Evolutionary conservation across 805 yeast genomes (phyloP).

Genomic region (Kodamaea lidongshanica): DNA sequence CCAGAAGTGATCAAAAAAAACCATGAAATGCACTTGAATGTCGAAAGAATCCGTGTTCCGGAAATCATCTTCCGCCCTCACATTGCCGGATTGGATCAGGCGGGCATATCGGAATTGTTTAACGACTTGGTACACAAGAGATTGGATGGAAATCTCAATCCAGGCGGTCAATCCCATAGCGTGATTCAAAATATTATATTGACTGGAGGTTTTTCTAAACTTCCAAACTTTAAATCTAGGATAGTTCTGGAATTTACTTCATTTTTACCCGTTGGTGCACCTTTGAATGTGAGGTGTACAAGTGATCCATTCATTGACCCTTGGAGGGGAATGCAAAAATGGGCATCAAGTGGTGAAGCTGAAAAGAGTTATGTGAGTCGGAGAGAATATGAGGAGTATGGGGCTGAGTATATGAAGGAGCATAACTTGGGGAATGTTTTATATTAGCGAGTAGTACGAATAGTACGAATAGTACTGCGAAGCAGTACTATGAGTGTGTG

Average conservation of each 20-base stretch:
- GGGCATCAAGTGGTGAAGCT: constrained; percentile 51
- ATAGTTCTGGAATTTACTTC: constrained; percentile 61
- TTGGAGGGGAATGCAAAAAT: constrained; percentile 90
- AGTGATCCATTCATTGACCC: constrained; percentile 69
- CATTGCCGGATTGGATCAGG: constrained; percentile 93
- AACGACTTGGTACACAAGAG: constrained; percentile 60
- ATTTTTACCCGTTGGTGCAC: constrained; percentile 63
- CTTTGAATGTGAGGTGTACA: constrained; percentile 57
- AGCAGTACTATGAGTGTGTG: too few species aligned
- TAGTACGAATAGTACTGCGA: too few species aligned
- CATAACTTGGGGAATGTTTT: constrained; percentile 72
- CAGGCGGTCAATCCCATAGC: constrained; percentile 48
- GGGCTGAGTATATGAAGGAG: constrained; percentile 82
- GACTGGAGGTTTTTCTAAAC: constrained; percentile 77
- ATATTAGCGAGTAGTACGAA: too few species aligned
- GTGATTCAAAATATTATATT: constrained; percentile 63
- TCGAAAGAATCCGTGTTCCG: constrained; percentile 88
- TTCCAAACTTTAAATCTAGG: constrained; percentile 63
- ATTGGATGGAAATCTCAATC: constrained; percentile 48
- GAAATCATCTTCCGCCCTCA: constrained; percentile 89
- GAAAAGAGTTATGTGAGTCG: constrained; percentile 49
- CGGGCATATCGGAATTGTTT: constrained; percentile 78
- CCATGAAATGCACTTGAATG: constrained; percentile 84
- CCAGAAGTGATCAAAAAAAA: constrained; percentile 74
- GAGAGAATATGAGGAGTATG: constrained; percentile 80